phyloP scores from a whole-genome alignment of 2,329 filamentous ascomycete genomes.

The Nectriaceae sp. region DNA sequence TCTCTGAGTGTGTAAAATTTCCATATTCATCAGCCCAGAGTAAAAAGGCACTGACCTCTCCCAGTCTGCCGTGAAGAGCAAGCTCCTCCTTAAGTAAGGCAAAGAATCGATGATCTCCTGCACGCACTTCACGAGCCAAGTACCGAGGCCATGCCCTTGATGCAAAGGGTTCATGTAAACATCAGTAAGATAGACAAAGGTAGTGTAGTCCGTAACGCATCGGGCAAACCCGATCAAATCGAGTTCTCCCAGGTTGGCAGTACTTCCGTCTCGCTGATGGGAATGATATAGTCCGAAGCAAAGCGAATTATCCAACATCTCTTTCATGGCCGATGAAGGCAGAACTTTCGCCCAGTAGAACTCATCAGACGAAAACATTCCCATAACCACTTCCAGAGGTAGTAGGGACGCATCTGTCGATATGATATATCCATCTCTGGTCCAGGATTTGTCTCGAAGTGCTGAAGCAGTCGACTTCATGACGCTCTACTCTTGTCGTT shows the following conservation, averaged over 20 bases:
- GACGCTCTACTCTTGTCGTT: too few relatives aligned
- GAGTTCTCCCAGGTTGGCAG: neutral
- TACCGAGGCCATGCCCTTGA: slow-evolving; percentile 59
- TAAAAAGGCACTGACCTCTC: slow-evolving; percentile 37
- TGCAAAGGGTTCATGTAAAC: slow-evolving; percentile 59
- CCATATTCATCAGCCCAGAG: slow-evolving; percentile 31
- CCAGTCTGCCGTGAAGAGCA: slow-evolving; percentile 49
- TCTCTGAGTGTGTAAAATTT: slow-evolving; percentile 18
- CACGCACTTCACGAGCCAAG: slow-evolving; percentile 61
- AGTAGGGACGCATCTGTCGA: slow-evolving; percentile 56
- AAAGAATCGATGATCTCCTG: slow-evolving; percentile 53
- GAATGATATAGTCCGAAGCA: slow-evolving; percentile 56
- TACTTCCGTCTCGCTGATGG: neutral
- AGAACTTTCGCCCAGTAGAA: slow-evolving; percentile 58
- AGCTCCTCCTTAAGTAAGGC: slow-evolving; percentile 54
- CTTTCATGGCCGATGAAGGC: slow-evolving; percentile 43
- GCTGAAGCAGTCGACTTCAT: neutral
- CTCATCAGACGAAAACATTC: slow-evolving; percentile 48
- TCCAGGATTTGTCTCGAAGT: slow-evolving; percentile 33
- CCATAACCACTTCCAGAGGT: slow-evolving; percentile 49
- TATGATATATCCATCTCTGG: slow-evolving; percentile 49
- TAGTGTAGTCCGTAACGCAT: slow-evolving; percentile 64
- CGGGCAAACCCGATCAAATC: slow-evolving; percentile 39
- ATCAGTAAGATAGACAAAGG: slow-evolving; percentile 64
- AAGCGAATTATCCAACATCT: slow-evolving; percentile 53